Base-by-base conservation (phyloP, 805 yeast species). In the Starmerella stigmatis region DNA sequence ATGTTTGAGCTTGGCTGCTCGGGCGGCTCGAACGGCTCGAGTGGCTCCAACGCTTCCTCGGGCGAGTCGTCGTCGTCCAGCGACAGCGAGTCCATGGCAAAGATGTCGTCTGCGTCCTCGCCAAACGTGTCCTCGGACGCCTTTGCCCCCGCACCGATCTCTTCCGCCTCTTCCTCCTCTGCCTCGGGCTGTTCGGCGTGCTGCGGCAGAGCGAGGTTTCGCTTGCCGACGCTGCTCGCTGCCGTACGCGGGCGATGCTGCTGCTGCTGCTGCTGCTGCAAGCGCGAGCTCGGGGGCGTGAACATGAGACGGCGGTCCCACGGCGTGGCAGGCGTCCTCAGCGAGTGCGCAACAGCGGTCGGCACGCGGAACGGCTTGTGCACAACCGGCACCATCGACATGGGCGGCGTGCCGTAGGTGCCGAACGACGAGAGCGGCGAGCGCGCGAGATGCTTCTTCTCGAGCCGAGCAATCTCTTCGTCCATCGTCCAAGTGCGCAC, bases 401-500 rank as follows among this genome's bases (percentile, higher is more conserved):
- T n/a, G n/a, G 40, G 40, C 21, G 43, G 37, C 31, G 27, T 20
- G 30, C 29, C 36, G 28, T 22, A 22, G 23, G 43, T 30, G 22
- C 27, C 42, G 34, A 36, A 21, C 46, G 46, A 28, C 41, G 41
- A 28, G 5, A 22, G 20, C 26, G 41, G 33, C 25, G 34, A 30
- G n/a, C 23, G 30, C 23, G 27, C 29, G 26, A 8, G 5, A 31
- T 16, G 35, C 44, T 12, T 15, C 38, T 28, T 27, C 27, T 68
- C 64, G 23, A 62, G 51, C 32, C 66, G 70, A 43, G 70, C 65
- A 41, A 63, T 60, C 51, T 83, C 94, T 54, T 85, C 94, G 64
- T 88, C 96, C 49, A 84, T 75, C 9, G 96, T 85, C 64, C 88
- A 79, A 52, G 71, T 78, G 44, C 75, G 74, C 26, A 85, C 72